Base-by-base conservation (phyloP, 1,139 yeast genomes). In the Martiniozyma asiatica region DNA sequence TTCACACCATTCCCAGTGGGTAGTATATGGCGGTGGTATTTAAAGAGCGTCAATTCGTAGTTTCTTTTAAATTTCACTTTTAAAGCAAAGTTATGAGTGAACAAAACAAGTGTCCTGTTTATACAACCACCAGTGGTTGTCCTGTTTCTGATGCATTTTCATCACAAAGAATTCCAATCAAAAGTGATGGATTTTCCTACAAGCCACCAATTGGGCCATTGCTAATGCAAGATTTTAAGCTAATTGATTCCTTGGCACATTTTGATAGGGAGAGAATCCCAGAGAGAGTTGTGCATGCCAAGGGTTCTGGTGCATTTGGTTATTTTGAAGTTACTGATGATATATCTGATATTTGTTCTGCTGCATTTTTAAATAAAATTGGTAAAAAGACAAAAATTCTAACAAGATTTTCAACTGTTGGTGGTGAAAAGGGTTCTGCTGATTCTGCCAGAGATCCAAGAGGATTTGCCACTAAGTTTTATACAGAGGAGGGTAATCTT, bases 361-460 rank as follows among this genome's bases (percentile, higher is more conserved):
- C 94, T 30, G 72, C 73, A 35, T 79, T 82, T 53, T 67, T 80
- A 45, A 73, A 69, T 54, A 62, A 72, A 30, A 63, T 73, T 31
- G 94, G 94, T 49, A 77, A 77, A 60, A 78, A 76, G 60, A 78
- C 89, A 45, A 68, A 66, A 49, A 62, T 73, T 40, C 67, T 80
- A 47, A 71, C 84, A 33, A 68, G 94, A 51, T 82, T 81, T 61
- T 78, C 92, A 45, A 80, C 93, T 29, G 94, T 82, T 33, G 93
- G 93, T 46, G 94, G 94, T 43, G 94, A 82, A 58, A 58, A 59
- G 37, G 94, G 93, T 34, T 70, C 85, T 30, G 73, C 94, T 24
- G 94, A 82, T 54, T 64, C 89, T 26, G 89, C 84, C 27, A 74
- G 94, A 61, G 94, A 82, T 53, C 94, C 94, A 41, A 71, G 94